Base-by-base conservation (phyloP, 2,329 filamentous ascomycete species). In the Alternaria solani region DNA sequence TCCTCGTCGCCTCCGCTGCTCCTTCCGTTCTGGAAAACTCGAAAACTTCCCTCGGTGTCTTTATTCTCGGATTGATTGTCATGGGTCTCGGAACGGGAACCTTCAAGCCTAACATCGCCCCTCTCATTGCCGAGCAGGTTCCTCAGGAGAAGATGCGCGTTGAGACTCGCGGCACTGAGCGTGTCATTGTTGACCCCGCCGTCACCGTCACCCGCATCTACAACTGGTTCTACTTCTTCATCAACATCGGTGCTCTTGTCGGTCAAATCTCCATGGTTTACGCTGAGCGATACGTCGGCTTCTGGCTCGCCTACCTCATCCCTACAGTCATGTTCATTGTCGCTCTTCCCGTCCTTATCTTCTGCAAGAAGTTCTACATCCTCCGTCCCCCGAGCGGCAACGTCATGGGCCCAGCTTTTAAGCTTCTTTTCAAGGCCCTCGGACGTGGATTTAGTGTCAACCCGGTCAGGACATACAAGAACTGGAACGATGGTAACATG, bases 221-320 rank as follows among this genome's bases (percentile, higher is more conserved):
- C 81, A 90, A 78, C 88, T 80, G 68, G 64, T 79, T 78, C 68
- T 79, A 78, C 55, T 63, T 75, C 26, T 77, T 76, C 61, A 78
- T 79, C 67, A 79, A 78, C 66, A 68, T 79, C 42, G 78, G 78
- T 51, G 74, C 75, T 11, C 55, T 79, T 38, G 64, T 74, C 14
- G 75, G 75, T 51, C 76, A 79, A 65, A 62, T 80, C 30, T 62
- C 62, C 47, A 80, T 79, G 78, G 75, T 74, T 6, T 79, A 78
- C 57, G 75, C 76, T 11, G 77, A 80, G 55, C 70, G 75, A 43
- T 79, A 79, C 53, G 86, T 92, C 43, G 90, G 91, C 14, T 93
- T 91, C 82, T 93, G 87, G 86, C 82, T 91, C 14, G 85, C 90
- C 0, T 93, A 84, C 79, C 79, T 90, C 18, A 83, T 92, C 14